These are phyloP conservation scores for Cucurbita moschata DNA, from an alignment of 306 rosid genomes.

Conservation along the genomic window DNA sequence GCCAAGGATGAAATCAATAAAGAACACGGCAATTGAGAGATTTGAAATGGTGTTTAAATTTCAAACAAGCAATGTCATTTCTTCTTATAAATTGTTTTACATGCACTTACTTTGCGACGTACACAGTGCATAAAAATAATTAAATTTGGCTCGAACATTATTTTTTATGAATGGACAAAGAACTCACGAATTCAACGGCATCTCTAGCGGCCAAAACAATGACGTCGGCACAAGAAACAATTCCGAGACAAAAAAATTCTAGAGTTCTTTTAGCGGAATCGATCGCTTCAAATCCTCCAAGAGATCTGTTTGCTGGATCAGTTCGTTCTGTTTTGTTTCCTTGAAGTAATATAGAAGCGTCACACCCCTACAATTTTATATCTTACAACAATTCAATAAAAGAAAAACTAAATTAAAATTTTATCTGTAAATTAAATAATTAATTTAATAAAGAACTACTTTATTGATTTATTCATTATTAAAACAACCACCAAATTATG, in stretches of 20 bases:
- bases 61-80: too few species aligned
- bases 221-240: conserved; percentile 88
- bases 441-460: too few species aligned
- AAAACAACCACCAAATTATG: background rate
- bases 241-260: conserved; percentile 57
- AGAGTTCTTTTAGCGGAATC: conserved; percentile 58
- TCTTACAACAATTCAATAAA: background rate
- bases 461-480: too few species aligned
- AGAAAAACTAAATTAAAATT: too few species aligned
- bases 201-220: conserved; percentile 85
- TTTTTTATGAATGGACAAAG: background rate
- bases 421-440: too few species aligned
- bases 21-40: background rate
- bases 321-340: conserved; percentile 63
- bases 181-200: conserved; percentile 66
- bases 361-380: conserved; percentile 49
- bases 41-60: too few species aligned
- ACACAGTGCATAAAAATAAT: too few species aligned
- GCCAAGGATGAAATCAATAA: background rate
- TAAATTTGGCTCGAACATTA: too few species aligned
- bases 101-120: too few species aligned
- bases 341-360: conserved; percentile 63
- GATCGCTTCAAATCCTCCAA: conserved; percentile 67
- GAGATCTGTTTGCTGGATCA: conserved; percentile 71
- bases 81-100: too few species aligned